These are phyloP conservation scores for Trapa incisa DNA, from an alignment of 345 rosid genomes.

Conservation along the genomic window DNA sequence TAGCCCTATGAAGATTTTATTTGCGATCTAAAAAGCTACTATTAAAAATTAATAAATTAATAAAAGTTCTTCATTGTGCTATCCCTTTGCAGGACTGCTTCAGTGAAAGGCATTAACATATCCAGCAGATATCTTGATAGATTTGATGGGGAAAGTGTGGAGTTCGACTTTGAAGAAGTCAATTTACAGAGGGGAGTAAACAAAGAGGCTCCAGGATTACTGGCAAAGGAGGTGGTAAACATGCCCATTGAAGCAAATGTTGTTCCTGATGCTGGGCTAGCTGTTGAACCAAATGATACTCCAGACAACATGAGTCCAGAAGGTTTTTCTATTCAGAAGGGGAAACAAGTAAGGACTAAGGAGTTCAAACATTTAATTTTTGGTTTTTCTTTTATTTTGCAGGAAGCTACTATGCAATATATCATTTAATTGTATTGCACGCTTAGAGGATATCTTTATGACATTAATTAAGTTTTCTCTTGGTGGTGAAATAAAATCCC, in stretches of 20 bases:
- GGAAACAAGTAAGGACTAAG: conserved; percentile 10
- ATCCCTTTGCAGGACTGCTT: conserved; percentile 25
- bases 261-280: conserved; percentile 12
- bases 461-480: neutral
- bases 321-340: conserved; percentile 12
- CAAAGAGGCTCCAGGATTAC: no score
- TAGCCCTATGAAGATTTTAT: conserved; percentile 15
- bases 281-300: conserved; percentile 17
- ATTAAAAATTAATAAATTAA: neutral
- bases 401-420: neutral
- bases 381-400: neutral
- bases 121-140: conserved; percentile 10
- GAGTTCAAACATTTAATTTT: neutral
- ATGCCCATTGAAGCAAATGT: conserved; percentile 12
- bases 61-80: neutral
- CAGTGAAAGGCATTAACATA: conserved; percentile 17
- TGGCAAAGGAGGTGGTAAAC: conserved; percentile 8
- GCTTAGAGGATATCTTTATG: neutral
- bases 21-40: neutral
- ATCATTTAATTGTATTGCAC: neutral
- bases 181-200: conserved; percentile 10
- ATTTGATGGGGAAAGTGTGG: conserved; percentile 11
- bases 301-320: conserved; percentile 20
- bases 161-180: conserved; percentile 20
- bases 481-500: neutral